Evolutionary conservation across 1,284 basidiomycete species (phyloP), one percentile per base, ranked within the genome.

Genomic region (Fistulina hepatica): DNA sequence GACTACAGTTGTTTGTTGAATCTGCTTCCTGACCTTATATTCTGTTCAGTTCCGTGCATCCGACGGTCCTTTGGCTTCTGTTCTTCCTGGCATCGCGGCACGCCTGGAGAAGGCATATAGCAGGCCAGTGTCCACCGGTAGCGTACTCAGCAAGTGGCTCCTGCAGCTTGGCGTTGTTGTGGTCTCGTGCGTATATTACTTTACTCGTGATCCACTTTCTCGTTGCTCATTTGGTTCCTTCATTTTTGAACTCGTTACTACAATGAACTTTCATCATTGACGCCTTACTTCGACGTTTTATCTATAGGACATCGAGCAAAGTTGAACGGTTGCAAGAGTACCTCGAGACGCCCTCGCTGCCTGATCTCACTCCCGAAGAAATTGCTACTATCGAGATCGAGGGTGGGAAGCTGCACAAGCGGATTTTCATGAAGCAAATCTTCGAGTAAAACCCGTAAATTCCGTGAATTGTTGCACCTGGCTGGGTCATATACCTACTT

Each of bases 221-320:
- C n/a, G n/a, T n/a, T n/a, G n/a, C n/a, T n/a, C n/a, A n/a, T n/a
- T n/a, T n/a, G n/a, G n/a, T n/a, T n/a, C n/a, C n/a, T n/a, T n/a
- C n/a, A n/a, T n/a, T n/a, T n/a, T n/a, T n/a, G n/a, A n/a, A n/a
- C n/a, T n/a, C n/a, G n/a, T n/a, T n/a, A n/a, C n/a, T n/a, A n/a
- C n/a, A n/a, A n/a, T n/a, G n/a, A n/a, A n/a, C n/a, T n/a, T n/a
- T n/a, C n/a, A n/a, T n/a, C n/a, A n/a, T n/a, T n/a, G n/a, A n/a
- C n/a, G n/a, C n/a, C n/a, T n/a, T n/a, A n/a, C n/a, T n/a, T n/a
- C n/a, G n/a, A n/a, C n/a, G n/a, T n/a, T n/a, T n/a, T n/a, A n/a
- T n/a, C n/a, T 37, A 7, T 34, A 83, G 80, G 31, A 82, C 86
- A 2, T 76, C 76, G 12, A 68, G 71, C 13, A 86, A 89, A 55